Evolutionary conservation across 2,329 filamentous ascomycete genomes (phyloP).

Genomic region (Colletotrichum falcatum): DNA sequence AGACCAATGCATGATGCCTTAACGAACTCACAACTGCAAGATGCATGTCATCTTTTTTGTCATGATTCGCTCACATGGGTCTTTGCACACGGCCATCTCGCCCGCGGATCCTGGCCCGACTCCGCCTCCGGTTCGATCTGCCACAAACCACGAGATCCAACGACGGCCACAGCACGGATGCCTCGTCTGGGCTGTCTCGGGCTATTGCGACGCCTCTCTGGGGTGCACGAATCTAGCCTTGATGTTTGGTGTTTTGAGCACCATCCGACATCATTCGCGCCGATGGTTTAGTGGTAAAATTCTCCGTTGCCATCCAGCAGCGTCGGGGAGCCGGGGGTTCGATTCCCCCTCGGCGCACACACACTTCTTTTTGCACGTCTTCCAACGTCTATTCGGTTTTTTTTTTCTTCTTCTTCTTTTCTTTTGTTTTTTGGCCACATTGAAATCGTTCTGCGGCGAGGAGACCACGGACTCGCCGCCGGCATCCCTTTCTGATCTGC

Average conservation of each 20-base stretch:
- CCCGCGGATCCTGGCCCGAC: background rate
- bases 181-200: background rate
- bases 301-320: slow-evolving; percentile 26
- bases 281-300: slow-evolving; percentile 31
- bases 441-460: too few species aligned
- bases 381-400: too few species aligned
- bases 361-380: background rate
- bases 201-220: too few species aligned
- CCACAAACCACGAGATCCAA: background rate
- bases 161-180: background rate
- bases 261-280: background rate
- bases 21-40: slow-evolving; percentile 13
- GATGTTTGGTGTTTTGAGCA: background rate
- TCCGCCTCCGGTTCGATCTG: background rate
- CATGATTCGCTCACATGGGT: background rate
- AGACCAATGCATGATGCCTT: slow-evolving; percentile 31
- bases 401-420: too few species aligned
- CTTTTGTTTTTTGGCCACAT: too few species aligned
- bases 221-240: background rate
- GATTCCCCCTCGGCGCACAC: slow-evolving; percentile 29
- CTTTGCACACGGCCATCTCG: too few species aligned
- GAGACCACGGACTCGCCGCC: too few species aligned
- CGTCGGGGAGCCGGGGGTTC: slow-evolving; percentile 29
- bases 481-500: too few species aligned
- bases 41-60: background rate